Conservation (phyloP, 768 basidiomycete genomes). For the Pluteus cervinus region DNA sequence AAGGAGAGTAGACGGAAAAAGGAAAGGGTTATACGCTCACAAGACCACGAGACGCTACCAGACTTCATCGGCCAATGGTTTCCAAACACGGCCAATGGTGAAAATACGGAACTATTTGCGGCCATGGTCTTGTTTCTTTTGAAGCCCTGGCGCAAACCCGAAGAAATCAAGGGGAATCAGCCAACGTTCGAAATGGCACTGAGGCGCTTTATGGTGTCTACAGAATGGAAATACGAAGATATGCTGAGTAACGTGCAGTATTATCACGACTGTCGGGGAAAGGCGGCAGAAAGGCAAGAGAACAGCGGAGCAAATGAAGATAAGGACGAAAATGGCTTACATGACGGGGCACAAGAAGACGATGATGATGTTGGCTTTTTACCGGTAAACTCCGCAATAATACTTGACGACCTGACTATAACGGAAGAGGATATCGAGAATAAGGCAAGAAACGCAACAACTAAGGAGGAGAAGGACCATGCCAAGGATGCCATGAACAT, state of each 20-base stretch:
- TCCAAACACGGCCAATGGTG: slow-evolving; percentile 14
- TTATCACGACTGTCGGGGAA: slow-evolving; percentile 24
- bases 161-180: slow-evolving; percentile 13
- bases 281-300: neutral
- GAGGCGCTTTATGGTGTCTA: slow-evolving; percentile 4
- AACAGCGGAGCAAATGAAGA: slow-evolving; percentile 3
- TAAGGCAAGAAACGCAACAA: too few species aligned
- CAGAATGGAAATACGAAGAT: neutral
- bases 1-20: slow-evolving; percentile 7
- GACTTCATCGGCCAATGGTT: slow-evolving; percentile 27
- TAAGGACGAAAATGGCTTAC: too few species aligned
- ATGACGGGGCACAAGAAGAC: too few species aligned
- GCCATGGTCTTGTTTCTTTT: slow-evolving; percentile 26
- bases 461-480: too few species aligned
- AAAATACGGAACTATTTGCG: slow-evolving; percentile 16
- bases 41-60: slow-evolving; percentile 26
- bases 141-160: slow-evolving; percentile 24
- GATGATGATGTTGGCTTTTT: too few species aligned
- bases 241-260: slow-evolving; percentile 26
- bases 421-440: too few species aligned
- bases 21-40: slow-evolving; percentile 12
- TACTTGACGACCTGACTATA: too few species aligned
- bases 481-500: too few species aligned
- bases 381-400: too few species aligned
- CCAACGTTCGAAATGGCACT: slow-evolving; percentile 17